Evolutionary conservation across 768 basidiomycete genomes (phyloP).

Genomic region (Rhodotorula taiwanensis): DNA sequence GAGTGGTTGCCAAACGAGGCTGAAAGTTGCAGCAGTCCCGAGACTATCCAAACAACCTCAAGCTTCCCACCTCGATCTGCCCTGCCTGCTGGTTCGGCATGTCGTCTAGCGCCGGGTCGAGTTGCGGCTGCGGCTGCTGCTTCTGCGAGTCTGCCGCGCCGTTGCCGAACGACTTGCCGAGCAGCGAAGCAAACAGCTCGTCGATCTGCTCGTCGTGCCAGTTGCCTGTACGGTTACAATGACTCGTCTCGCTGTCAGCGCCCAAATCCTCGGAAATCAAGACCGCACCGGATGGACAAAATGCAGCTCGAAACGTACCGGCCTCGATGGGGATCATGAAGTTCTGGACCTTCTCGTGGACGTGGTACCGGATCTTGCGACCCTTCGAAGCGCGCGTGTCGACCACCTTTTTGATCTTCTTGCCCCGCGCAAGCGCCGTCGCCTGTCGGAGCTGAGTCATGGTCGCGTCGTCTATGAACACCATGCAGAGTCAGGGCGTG

Average conservation of each 20-base stretch:
- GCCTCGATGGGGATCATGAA: conserved; percentile 80
- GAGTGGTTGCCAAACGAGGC: too few relatives aligned
- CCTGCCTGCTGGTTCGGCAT: background rate
- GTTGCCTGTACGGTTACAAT: conserved; percentile 35
- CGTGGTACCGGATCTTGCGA: conserved; percentile 84
- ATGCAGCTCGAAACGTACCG: conserved; percentile 23
- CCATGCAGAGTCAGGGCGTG: background rate
- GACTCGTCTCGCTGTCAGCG: background rate
- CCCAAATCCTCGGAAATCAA: background rate
- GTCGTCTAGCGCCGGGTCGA: conserved; percentile 20
- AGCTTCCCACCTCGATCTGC: conserved; percentile 15
- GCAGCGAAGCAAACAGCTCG: conserved; percentile 79
- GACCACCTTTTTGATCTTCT: conserved; percentile 65
- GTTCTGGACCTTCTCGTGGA: conserved; percentile 92
- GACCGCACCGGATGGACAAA: background rate
- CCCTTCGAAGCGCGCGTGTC: conserved; percentile 96
- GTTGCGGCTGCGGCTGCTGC: conserved; percentile 23
- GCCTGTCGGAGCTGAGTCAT: conserved; percentile 33
- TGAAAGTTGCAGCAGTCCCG: too few relatives aligned
- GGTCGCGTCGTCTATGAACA: conserved; percentile 34
- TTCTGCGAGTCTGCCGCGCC: background rate
- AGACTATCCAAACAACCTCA: conserved; percentile 23
- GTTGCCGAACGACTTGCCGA: conserved; percentile 51
- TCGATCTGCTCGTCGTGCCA: conserved; percentile 98
- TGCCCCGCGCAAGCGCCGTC: conserved; percentile 31